Percentiles rank a stretch among this genome's conserved stretches.
phyloP scores from a whole-genome alignment of 202 grass and related monocot species.

The Cymbopogon flexuosus region DNA sequence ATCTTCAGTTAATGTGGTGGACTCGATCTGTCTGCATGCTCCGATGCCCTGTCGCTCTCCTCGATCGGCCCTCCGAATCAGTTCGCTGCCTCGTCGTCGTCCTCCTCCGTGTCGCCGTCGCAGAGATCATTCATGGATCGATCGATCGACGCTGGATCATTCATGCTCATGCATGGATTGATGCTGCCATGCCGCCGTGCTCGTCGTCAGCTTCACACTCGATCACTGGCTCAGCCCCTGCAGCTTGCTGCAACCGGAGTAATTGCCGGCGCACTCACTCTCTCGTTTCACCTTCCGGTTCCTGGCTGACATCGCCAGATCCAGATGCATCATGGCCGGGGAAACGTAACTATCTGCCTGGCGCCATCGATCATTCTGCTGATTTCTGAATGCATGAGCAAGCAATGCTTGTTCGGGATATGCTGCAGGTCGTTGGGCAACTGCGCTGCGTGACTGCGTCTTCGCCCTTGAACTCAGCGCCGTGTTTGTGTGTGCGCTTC shows the following conservation, averaged over 20 bases:
- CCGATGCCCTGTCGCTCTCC: conserved; percentile 34
- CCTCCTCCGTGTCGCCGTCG: background rate
- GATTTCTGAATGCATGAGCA: background rate
- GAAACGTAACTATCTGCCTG: background rate
- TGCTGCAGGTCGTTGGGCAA: background rate
- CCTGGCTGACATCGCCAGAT: background rate
- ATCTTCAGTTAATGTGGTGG: conserved; percentile 21
- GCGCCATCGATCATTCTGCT: background rate
- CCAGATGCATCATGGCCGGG: background rate
- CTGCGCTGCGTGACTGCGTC: background rate
- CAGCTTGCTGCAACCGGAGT: background rate
- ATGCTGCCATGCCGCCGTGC: background rate
- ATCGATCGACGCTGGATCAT: background rate
- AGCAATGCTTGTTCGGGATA: background rate
- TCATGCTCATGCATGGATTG: background rate
- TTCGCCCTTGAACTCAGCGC: background rate
- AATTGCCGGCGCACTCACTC: background rate
- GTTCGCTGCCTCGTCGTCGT: background rate
- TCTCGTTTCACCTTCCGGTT: background rate
- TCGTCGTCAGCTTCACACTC: background rate
- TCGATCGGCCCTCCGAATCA: conserved; percentile 32
- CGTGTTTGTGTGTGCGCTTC: background rate
- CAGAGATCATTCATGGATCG: background rate
- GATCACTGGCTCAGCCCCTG: background rate
- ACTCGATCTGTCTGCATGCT: background rate